Base-by-base conservation (phyloP, 2,329 filamentous ascomycete species). In the Hymenoscyphus scutula region DNA sequence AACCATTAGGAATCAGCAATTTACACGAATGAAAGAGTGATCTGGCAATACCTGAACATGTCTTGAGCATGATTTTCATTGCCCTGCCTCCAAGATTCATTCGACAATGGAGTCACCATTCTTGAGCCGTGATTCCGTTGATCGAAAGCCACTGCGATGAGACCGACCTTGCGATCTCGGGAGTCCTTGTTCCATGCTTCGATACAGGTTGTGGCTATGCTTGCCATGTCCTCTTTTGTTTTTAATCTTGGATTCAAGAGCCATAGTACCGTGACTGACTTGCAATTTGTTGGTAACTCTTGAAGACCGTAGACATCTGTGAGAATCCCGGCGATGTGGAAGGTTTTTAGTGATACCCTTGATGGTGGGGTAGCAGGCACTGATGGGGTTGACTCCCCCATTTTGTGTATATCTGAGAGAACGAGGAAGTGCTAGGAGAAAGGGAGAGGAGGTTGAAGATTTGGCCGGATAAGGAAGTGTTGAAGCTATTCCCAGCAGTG, bases 71-170 rank as follows among this genome's bases (percentile, higher is more conserved):
- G 95, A 6, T 81, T 84, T 32, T 91, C 91, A 48, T 85, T 78
- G 32, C 92, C 92, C 41, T 84, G 77, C 53, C 84, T 56, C 92
- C 92, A 98, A 3, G 89, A 82, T 69, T 88, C 81, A 74, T 97
- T 98, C 29, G 89, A 86, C 19, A 81, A 69, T 7, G 83, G 77
- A 69, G 88, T 82, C 1, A 94, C 84, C 63, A 87, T 76, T 60
- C 95, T 81, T 2, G 84, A 82, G 29, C 95, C 95, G 76, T 98
- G 95, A 75, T 98, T 98, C 54, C 94, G 85, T 79, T 97, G 92
- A 77, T 98, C 95, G 75, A 97, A 96, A 2, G 89, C 85, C 13
- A 93, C 84, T 2, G 91, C 92, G 57, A 98, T 87, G 48, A 98
- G 77, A 0, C 90, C 71, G 25, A 69, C 78, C 76, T 64, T 73